A percentile compares a stretch with the other conserved stretches of the same genome.
phyloP scores from a whole-genome alignment of 2,329 filamentous ascomycete species.

The Cladosporium austrohemisphaericum region DNA sequence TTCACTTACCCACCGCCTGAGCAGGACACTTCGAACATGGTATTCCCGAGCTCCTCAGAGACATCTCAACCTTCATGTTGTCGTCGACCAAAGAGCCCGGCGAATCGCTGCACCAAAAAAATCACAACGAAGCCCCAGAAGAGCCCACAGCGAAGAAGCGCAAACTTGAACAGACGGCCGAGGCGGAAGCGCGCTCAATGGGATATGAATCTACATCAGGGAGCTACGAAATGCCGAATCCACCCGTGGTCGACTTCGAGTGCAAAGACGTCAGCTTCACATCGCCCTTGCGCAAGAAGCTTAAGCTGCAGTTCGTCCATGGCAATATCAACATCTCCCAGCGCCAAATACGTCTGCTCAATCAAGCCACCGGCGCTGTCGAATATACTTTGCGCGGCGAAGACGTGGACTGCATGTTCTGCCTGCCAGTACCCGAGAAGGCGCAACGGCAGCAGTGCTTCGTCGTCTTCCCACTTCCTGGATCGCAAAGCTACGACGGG shows the following conservation, averaged over 20 bases:
- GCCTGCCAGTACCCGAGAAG: constrained; percentile 62
- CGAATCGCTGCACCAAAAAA: neutral
- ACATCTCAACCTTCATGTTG: constrained; percentile 1
- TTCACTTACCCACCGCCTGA: neutral
- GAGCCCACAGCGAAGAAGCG: constrained; percentile 47
- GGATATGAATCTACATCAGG: constrained; percentile 11
- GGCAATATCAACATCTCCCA: constrained; percentile 26
- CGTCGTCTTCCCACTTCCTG: constrained; percentile 54
- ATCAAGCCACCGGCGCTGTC: constrained; percentile 25
- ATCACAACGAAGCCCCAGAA: neutral
- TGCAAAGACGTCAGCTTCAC: constrained; percentile 58
- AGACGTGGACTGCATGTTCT: constrained; percentile 56
- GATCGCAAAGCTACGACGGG: constrained; percentile 37
- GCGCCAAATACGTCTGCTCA: constrained; percentile 27
- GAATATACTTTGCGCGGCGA: constrained; percentile 48
- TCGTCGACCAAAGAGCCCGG: neutral
- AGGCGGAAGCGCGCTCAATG: constrained; percentile 1
- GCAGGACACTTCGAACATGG: constrained; percentile 1
- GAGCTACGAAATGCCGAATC: constrained; percentile 29
- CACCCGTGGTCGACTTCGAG: constrained; percentile 37
- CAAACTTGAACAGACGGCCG: constrained; percentile 43
- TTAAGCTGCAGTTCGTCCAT: constrained; percentile 54
- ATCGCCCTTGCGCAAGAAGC: constrained; percentile 61
- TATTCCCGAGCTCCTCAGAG: constrained; percentile 9
- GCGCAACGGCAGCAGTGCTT: constrained; percentile 61